Conservation (phyloP, 2,329 filamentous ascomycete genomes). For the Chrysosporium keratinophilum region DNA sequence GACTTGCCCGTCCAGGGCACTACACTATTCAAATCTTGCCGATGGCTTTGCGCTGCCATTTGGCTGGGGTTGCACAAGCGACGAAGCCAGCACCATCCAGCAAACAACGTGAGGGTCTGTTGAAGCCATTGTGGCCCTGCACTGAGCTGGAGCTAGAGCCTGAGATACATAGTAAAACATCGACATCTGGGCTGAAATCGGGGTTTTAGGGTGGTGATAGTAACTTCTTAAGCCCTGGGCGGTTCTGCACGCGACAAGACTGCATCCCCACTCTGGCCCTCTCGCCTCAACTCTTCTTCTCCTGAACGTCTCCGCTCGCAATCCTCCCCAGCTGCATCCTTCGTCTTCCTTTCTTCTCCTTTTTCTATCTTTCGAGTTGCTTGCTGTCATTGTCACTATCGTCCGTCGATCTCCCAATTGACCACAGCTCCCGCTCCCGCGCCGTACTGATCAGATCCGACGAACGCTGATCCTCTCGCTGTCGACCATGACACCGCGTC, state of each 20-base stretch:
- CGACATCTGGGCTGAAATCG: not conserved
- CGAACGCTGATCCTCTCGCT: not conserved
- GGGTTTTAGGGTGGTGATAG: not conserved
- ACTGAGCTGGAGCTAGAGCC: too few species aligned
- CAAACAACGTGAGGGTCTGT: not conserved
- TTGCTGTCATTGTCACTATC: not conserved
- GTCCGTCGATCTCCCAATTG: not conserved
- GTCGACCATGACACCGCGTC: not conserved
- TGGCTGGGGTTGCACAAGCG: not conserved
- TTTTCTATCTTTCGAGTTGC: not conserved
- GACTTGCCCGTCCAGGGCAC: not conserved
- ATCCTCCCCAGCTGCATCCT: not conserved
- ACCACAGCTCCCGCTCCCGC: not conserved
- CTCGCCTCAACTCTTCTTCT: not conserved
- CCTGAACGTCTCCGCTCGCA: not conserved
- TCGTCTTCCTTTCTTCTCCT: not conserved
- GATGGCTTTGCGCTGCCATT: not conserved
- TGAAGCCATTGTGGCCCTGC: not conserved
- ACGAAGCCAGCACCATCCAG: not conserved
- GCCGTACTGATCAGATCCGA: too few species aligned
- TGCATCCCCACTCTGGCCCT: too few species aligned
- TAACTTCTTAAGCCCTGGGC: not conserved
- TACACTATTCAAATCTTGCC: not conserved
- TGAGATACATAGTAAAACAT: not conserved
- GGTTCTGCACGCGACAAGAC: not conserved